Evolutionary conservation across 2,329 filamentous ascomycete species (phyloP).

Genomic region (Lachnellula occidentalis): DNA sequence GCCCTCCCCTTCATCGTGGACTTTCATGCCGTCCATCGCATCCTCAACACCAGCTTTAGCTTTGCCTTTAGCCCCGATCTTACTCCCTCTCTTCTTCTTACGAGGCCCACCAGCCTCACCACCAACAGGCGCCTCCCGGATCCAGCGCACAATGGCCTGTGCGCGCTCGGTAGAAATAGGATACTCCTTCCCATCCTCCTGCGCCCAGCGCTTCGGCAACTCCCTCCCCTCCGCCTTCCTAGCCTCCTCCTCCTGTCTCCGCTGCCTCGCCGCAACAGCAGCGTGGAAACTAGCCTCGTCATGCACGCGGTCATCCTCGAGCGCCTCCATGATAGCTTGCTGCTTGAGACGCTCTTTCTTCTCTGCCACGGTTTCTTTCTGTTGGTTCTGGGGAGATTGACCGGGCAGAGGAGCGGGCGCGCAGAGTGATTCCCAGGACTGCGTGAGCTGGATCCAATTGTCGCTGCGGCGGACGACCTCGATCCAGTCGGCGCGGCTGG

Average conservation of each 20-base stretch:
- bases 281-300: constrained; percentile 62
- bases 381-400: constrained; percentile 29
- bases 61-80: constrained; percentile 17
- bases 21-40: constrained; percentile 10
- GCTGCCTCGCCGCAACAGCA: constrained; percentile 56
- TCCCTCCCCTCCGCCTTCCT: constrained; percentile 24
- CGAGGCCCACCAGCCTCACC: constrained; percentile 29
- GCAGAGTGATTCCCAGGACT: constrained; percentile 68
- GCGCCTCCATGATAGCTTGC: constrained; percentile 60
- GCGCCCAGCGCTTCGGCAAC: constrained; percentile 51
- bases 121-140: constrained; percentile 49
- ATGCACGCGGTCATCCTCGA: constrained; percentile 62
- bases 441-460: constrained; percentile 63
- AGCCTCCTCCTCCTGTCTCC: constrained; percentile 48
- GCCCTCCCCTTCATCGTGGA: constrained; percentile 12
- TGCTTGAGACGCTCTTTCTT: constrained; percentile 55
- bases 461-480: constrained; percentile 63
- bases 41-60: constrained; percentile 12
- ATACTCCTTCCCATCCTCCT: constrained; percentile 63
- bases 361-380: constrained; percentile 45
- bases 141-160: constrained; percentile 63
- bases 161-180: constrained; percentile 66
- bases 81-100: constrained; percentile 35
- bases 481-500: constrained; percentile 73
- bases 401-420: constrained; percentile 49